Evolutionary conservation across 2,329 filamentous ascomycete genomes (phyloP).

Genomic region (Aaosphaeria arxii): DNA sequence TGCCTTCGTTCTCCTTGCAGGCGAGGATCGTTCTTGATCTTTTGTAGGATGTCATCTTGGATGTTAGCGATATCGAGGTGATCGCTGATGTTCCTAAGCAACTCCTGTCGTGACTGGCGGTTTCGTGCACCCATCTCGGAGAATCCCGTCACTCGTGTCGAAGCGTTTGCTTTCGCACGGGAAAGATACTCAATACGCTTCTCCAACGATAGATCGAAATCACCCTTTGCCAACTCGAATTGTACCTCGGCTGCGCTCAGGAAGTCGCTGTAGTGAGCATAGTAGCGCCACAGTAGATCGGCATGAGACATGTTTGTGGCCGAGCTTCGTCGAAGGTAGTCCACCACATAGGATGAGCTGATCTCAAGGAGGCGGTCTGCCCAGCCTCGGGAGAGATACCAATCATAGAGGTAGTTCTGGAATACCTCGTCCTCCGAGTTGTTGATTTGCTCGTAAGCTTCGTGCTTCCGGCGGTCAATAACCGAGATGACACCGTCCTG

Average conservation of each 20-base stretch:
- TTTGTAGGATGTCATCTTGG: slow-evolving; percentile 84
- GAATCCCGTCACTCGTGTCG: slow-evolving; percentile 73
- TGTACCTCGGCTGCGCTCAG: slow-evolving; percentile 88
- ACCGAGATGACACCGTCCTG: slow-evolving; percentile 72
- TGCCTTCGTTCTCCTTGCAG: slow-evolving; percentile 61
- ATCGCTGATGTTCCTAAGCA: slow-evolving; percentile 81
- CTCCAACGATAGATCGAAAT: slow-evolving; percentile 75
- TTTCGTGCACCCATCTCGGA: slow-evolving; percentile 46
- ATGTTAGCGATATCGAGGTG: slow-evolving; percentile 91
- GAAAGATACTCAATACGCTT: slow-evolving; percentile 87
- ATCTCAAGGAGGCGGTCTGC: slow-evolving; percentile 82
- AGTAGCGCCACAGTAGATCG: slow-evolving; percentile 90
- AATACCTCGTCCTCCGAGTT: slow-evolving; percentile 89
- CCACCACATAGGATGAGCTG: slow-evolving; percentile 79
- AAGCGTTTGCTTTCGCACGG: slow-evolving; percentile 87
- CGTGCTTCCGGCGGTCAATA: slow-evolving; percentile 73
- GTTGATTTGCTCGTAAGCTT: slow-evolving; percentile 90
- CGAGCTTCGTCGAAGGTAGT: slow-evolving; percentile 78
- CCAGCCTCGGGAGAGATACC: slow-evolving; percentile 86
- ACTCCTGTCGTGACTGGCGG: slow-evolving; percentile 76
- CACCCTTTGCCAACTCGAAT: slow-evolving; percentile 76
- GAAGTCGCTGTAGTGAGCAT: slow-evolving; percentile 78
- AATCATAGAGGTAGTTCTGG: slow-evolving; percentile 94
- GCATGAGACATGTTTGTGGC: slow-evolving; percentile 71
- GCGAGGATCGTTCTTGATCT: slow-evolving; percentile 70